Percentiles rank a stretch among this genome's conserved stretches.
Conservation (phyloP, 208 protist species). For the Borovskyia barvae region DNA sequence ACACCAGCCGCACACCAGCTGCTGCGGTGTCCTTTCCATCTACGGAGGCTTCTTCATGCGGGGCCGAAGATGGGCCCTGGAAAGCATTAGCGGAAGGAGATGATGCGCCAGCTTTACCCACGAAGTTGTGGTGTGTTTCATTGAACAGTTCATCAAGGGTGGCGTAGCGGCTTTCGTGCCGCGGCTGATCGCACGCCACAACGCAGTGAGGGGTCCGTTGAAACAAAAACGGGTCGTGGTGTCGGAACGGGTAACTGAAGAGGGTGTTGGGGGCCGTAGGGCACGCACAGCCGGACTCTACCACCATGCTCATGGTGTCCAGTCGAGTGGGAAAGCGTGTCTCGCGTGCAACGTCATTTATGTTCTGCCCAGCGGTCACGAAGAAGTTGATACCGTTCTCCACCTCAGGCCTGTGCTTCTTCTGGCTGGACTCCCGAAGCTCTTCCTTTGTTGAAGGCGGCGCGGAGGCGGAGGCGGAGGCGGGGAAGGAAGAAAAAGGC, state of each 20-base stretch:
- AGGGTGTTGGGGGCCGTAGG: constrained; percentile 92
- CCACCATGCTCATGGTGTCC: constrained; percentile 70
- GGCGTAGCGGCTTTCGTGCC: constrained; percentile 67
- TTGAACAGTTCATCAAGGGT: constrained; percentile 34
- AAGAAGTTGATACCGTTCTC: constrained; percentile 43
- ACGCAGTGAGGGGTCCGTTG: constrained; percentile 70
- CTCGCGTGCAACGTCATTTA: constrained; percentile 83
- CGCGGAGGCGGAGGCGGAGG: background rate
- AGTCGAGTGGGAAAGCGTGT: constrained; percentile 51
- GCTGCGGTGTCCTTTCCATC: too few relatives aligned
- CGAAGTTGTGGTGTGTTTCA: constrained; percentile 18
- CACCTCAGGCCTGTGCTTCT: constrained; percentile 9
- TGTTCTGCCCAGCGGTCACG: constrained; percentile 83
- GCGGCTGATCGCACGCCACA: constrained; percentile 85
- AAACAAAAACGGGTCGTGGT: constrained; percentile 88
- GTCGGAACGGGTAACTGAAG: constrained; percentile 90
- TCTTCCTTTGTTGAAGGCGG: background rate
- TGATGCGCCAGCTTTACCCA: background rate
- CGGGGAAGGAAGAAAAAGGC: too few relatives aligned
- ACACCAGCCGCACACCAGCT: constrained; percentile 68
- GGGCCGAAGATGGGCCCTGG: background rate
- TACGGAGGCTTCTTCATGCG: constrained; percentile 6
- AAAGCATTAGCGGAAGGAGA: background rate
- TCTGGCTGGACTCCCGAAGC: constrained; percentile 2
- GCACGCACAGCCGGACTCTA: constrained; percentile 75